A percentile compares a stretch with the other conserved stretches of the same genome.
Conservation (phyloP, 2,329 filamentous ascomycete genomes). For the Alternaria brassicae region DNA sequence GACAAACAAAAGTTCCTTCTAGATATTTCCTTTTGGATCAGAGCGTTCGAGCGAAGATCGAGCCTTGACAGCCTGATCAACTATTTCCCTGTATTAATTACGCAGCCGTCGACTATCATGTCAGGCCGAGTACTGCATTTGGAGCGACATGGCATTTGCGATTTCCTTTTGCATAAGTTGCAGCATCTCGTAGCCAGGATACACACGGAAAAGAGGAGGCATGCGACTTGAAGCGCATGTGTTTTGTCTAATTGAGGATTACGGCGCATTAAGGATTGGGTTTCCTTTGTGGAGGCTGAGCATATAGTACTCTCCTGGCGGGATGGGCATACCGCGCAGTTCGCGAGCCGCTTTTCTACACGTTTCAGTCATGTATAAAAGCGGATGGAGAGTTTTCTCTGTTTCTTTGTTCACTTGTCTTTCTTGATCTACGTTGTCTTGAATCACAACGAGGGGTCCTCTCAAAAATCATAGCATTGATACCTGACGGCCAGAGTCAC, state of each 20-base stretch:
- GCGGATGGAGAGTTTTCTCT: constrained; percentile 27
- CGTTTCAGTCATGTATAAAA: constrained; percentile 42
- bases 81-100: constrained; percentile 43
- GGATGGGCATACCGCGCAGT: constrained; percentile 24
- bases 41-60: constrained; percentile 40
- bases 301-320: constrained; percentile 28
- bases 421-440: constrained; percentile 23
- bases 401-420: constrained; percentile 10
- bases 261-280: constrained; percentile 16
- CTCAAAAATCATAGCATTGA: constrained; percentile 26
- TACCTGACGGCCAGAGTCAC: constrained; percentile 20
- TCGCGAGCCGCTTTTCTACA: constrained; percentile 22
- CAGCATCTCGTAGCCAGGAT: constrained; percentile 29
- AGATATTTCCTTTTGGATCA: constrained; percentile 42
- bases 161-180: constrained; percentile 36
- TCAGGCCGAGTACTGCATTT: constrained; percentile 41
- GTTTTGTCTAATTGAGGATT: constrained; percentile 24
- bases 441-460: constrained; percentile 19
- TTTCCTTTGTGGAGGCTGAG: constrained; percentile 19
- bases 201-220: constrained; percentile 25
- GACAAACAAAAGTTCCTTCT: constrained; percentile 37
- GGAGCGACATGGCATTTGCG: constrained; percentile 42
- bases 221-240: constrained; percentile 17
- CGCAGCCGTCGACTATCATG: constrained; percentile 30
- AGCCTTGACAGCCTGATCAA: constrained; percentile 25